A percentile compares a stretch with the other conserved stretches of the same genome.
Evolutionary conservation across 176 grass and related monocot genomes (phyloP).

Genomic region (Lolium perenne): DNA sequence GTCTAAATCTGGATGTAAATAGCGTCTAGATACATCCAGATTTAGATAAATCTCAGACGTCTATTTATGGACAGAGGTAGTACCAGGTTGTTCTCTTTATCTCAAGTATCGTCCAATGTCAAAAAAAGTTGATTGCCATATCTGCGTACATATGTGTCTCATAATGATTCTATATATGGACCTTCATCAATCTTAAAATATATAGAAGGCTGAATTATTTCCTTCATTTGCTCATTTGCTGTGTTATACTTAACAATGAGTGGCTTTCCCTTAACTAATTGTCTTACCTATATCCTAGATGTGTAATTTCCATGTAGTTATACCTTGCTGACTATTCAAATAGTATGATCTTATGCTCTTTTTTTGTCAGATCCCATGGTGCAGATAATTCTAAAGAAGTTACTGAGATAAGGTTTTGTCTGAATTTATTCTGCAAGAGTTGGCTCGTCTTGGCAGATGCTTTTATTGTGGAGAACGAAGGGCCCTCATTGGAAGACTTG

Average conservation of each 20-base stretch:
- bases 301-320: neutral
- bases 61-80: too few species aligned
- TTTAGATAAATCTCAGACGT: too few species aligned
- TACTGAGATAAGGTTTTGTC: neutral
- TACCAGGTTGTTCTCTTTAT: neutral
- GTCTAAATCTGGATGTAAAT: too few species aligned
- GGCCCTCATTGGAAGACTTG: neutral
- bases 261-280: neutral
- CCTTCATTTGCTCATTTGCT: neutral
- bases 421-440: neutral
- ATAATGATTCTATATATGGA: neutral
- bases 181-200: neutral
- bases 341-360: neutral
- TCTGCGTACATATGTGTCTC: neutral
- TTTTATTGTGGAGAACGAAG: neutral
- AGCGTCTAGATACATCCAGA: too few species aligned
- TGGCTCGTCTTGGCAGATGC: neutral
- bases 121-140: neutral
- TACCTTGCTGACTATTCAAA: neutral
- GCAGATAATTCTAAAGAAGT: neutral
- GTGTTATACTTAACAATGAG: neutral
- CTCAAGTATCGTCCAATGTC: neutral
- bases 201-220: neutral
- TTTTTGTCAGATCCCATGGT: neutral
- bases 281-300: neutral